These are phyloP conservation scores for Dictyostelium capitatum DNA, from an alignment of 78 protist species.

Conservation along the genomic window DNA sequence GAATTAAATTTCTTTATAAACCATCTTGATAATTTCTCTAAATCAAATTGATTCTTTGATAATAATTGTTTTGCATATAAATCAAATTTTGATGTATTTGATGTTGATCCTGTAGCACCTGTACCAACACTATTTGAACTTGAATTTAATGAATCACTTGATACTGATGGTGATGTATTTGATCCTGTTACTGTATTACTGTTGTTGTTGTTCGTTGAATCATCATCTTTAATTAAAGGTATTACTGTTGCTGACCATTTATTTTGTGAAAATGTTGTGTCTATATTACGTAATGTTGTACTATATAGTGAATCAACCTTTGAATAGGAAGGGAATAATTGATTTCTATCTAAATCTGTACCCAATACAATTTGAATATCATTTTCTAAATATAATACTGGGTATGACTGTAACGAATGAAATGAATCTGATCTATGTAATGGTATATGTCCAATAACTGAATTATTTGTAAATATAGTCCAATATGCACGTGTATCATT, in stretches of 20 bases:
- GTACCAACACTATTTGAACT: background rate
- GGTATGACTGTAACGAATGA: conserved; percentile 58
- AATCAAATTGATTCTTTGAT: conserved; percentile 67
- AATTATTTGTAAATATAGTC: conserved; percentile 22
- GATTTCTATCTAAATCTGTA: conserved; percentile 68
- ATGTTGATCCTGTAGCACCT: no score
- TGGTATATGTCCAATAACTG: conserved; percentile 50
- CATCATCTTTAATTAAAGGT: conserved; percentile 18
- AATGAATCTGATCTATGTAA: conserved; percentile 66
- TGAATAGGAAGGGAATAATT: conserved; percentile 54
- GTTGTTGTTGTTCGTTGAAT: background rate
- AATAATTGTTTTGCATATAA: conserved; percentile 27
- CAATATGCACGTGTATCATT: conserved; percentile 61
- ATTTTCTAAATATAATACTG: conserved; percentile 43
- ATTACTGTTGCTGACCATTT: conserved; percentile 70
- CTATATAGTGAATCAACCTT: conserved; percentile 49
- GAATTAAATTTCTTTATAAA: conserved; percentile 59
- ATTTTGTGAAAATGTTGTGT: conserved; percentile 20
- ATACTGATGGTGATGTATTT: conserved; percentile 4
- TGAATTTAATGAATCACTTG: background rate
- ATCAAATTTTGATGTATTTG: background rate
- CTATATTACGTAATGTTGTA: conserved; percentile 37
- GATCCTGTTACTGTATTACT: background rate
- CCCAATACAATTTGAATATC: conserved; percentile 72
- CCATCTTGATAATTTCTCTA: conserved; percentile 63